Base-by-base conservation (phyloP, 176 grass and related monocot genomes). In the Cenchrus purpureus region DNA sequence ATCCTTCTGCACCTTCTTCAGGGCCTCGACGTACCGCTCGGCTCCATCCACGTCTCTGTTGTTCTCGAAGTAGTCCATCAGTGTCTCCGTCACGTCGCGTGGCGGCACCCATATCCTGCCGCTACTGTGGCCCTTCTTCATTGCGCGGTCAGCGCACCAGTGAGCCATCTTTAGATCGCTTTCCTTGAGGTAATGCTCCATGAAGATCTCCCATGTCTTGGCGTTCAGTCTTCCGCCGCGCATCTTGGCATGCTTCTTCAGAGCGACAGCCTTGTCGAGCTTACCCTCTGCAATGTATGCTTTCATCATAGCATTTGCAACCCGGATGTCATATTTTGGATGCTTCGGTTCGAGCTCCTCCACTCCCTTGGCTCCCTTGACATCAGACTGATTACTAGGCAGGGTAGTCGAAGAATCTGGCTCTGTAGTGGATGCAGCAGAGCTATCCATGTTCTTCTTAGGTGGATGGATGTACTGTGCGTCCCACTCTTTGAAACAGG, bases 401-500 rank as follows among this genome's bases (percentile, higher is more conserved):
- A 22, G 61, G 10, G 85, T 31, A 16, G 76, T 44, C 56, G 75
- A 50, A 89, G 87, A 68, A 69, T 89, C 70, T 31, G 53, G 11
- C 7, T 42, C 77, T 37, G 75, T 0, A n/a, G 40, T 65, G 53
- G 76, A 85, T 25, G 8, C 58, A 10, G 4, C 68, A 46, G 68
- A 31, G 20, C 32, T 52, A 55, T 68, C 70, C 37, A 45, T n/a
- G 13, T 70, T 84, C 8, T 32, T 55, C 75, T 84, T 91, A 25
- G 80, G 76, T 62, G 80, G 89, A 84, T 83, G 52, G 68, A 91
- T 91, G 46, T 71, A 17, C 16, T 16, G 80, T 1, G 80, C 80
- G 84, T 98, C 93, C 97, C 97, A 98, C 75, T 94, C 93, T 78
- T 98, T 95, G 57, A 98, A 98, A 52, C 91, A 95, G 51, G 82